Evolutionary conservation across 2,329 filamentous ascomycete species (phyloP).

Genomic region (Paracoccidioides brasiliensis): DNA sequence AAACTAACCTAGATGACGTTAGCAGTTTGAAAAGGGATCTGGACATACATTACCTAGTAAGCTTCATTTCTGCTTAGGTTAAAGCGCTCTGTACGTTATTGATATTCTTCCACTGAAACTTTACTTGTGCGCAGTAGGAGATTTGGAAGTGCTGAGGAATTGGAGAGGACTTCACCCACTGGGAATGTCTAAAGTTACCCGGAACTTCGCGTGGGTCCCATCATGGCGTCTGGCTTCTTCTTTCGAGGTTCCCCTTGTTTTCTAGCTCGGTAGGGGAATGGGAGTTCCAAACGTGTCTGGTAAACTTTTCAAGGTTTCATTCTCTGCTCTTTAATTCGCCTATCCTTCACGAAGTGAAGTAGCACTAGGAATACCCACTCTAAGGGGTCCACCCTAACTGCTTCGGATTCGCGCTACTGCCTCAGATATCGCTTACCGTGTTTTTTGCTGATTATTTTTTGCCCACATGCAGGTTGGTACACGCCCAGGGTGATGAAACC

Average conservation of each 20-base stretch:
- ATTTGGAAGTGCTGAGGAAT: no score
- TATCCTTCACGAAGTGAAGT: background rate
- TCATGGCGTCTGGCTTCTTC: background rate
- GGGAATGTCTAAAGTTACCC: no score
- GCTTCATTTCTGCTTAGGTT: no score
- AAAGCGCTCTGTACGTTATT: no score
- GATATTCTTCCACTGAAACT: no score
- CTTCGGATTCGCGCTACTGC: background rate
- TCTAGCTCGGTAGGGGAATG: background rate
- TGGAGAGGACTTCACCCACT: no score
- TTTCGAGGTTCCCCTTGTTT: background rate
- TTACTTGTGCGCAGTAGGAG: no score
- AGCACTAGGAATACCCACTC: background rate
- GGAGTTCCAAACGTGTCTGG: background rate
- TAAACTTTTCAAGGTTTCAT: background rate
- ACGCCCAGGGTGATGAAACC: background rate
- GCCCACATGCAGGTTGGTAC: background rate
- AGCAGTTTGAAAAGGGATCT: no score
- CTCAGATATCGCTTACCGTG: background rate
- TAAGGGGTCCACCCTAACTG: background rate
- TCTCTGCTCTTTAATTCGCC: background rate
- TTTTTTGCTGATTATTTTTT: background rate
- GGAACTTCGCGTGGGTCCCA: background rate
- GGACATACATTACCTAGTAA: no score
- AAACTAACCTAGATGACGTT: no score